Evolutionary conservation across 768 basidiomycete genomes (phyloP), one percentile per base, ranked within the genome.

Genomic region (Leucocoprinus leucothites): DNA sequence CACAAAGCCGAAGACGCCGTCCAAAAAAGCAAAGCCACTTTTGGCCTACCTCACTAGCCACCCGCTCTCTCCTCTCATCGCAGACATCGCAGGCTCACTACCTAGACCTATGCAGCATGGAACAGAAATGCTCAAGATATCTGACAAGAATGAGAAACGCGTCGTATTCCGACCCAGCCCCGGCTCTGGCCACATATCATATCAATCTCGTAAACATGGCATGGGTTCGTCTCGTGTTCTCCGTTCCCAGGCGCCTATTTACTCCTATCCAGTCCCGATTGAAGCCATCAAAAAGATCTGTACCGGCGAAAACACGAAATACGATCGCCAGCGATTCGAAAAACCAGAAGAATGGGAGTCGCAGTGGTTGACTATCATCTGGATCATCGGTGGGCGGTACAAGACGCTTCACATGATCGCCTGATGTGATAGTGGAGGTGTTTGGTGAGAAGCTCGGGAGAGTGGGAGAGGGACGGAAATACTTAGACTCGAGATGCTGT

Each of bases 251-350:
- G 24, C 52, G 28, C 3, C 51, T 16, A 34, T 28, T 51, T 52
- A 31, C 1, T 21, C 26, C 31, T n/a, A 40, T 51, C 22, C 40
- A 95, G 94, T 96, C 43, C 82, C 87, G 1, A 86, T 97, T 63
- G 91, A 91, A 65, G 79, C 82, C 60, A 90, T 97, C 68, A 89
- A 91, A 52, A 94, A 96, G 65, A 80, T 97, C 25, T 86, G 94
- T 14, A 78, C 85, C 0, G 89, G 87, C 13, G 64, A 78, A 3
- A 85, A 91, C 28, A 84, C 88, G 1, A 75, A 80, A 18, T 85
- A 86, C 66, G 86, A 91, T 64, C 83, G 86, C 51, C 76, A 82
- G 46, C 85, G 85, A 61, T 87, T 87, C 71, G 81, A 82, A 63
- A 75, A 85, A 38, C 73, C 87, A 0, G 69, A 75, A 46, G 80